phyloP scores from a whole-genome alignment of 73 alveolate species.

The Blepharisma stoltei region DNA sequence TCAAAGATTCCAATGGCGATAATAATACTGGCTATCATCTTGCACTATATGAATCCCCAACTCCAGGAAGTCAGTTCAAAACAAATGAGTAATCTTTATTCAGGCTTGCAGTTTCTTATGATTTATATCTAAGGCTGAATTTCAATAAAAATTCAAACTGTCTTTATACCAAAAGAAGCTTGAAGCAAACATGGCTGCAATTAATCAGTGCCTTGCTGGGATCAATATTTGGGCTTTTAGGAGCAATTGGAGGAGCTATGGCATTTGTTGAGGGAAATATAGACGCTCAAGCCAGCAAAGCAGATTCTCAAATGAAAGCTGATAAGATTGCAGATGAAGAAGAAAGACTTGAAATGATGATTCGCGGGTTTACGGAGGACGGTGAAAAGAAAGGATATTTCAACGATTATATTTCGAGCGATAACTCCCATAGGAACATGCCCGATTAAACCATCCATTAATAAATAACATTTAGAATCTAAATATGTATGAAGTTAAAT shows the following conservation, averaged over 20 bases:
- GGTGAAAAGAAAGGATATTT: too few species aligned
- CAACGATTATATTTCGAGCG: too few species aligned
- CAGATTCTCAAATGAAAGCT: too few species aligned
- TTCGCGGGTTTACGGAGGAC: too few species aligned
- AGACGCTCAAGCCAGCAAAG: neutral
- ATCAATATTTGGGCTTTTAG: constrained; percentile 29
- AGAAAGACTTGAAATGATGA: too few species aligned
- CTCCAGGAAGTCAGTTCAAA: neutral
- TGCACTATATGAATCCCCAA: neutral
- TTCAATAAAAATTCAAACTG: constrained; percentile 3
- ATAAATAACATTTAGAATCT: too few species aligned
- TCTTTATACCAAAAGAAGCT: neutral
- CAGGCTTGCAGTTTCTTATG: neutral
- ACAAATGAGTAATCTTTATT: neutral
- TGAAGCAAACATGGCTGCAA: neutral
- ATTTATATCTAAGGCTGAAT: neutral
- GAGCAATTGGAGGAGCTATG: constrained; percentile 19
- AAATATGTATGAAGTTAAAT: too few species aligned
- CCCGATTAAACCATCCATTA: too few species aligned
- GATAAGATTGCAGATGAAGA: too few species aligned
- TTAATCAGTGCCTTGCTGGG: constrained; percentile 20
- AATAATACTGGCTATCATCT: constrained; percentile 22
- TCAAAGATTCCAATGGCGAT: neutral
- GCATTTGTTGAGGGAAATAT: constrained; percentile 1
- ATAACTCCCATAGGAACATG: too few species aligned